phyloP scores from a whole-genome alignment of 2,329 filamentous ascomycete genomes.

The Colletotrichum plurivorum region DNA sequence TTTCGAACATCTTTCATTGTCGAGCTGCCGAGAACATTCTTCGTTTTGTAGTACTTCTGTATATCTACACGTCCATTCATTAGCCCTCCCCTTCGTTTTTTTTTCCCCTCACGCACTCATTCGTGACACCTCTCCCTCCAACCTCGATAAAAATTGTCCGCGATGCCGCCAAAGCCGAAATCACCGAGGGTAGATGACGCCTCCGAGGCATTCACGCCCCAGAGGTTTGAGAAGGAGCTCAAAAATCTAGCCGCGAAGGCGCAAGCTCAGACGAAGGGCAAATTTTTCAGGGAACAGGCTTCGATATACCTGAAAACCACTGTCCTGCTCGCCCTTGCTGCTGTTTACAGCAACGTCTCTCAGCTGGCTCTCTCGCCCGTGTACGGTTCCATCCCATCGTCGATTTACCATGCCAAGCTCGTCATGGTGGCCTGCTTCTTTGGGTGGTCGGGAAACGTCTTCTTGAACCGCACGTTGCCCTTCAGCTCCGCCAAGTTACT shows the following conservation, averaged over 20 bases:
- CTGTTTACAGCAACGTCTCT: slow-evolving; percentile 78
- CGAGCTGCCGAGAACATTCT: not conserved
- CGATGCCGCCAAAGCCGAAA: slow-evolving; percentile 39
- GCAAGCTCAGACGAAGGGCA: slow-evolving; percentile 48
- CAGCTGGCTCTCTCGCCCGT: slow-evolving; percentile 86
- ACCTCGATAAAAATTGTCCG: too few relatives aligned
- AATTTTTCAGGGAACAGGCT: slow-evolving; percentile 49
- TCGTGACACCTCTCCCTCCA: too few relatives aligned
- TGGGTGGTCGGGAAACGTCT: slow-evolving; percentile 79
- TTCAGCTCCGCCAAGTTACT: slow-evolving; percentile 68
- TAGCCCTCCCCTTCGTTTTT: not conserved
- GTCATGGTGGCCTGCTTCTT: slow-evolving; percentile 77
- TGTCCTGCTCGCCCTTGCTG: slow-evolving; percentile 69
- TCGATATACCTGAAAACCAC: slow-evolving; percentile 56
- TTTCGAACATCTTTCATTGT: not conserved
- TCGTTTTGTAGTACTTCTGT: not conserved
- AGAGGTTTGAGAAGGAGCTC: slow-evolving; percentile 69
- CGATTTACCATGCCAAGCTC: slow-evolving; percentile 78
- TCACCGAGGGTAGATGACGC: slow-evolving; percentile 20
- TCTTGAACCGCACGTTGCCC: slow-evolving; percentile 64
- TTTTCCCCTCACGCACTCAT: not conserved
- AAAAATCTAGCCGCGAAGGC: slow-evolving; percentile 64
- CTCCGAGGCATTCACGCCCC: slow-evolving; percentile 59
- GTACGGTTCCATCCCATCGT: slow-evolving; percentile 86
- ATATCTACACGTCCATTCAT: not conserved